Base-by-base conservation (phyloP, 2,329 filamentous ascomycete species). In the Aspergillus aculeatinus region DNA sequence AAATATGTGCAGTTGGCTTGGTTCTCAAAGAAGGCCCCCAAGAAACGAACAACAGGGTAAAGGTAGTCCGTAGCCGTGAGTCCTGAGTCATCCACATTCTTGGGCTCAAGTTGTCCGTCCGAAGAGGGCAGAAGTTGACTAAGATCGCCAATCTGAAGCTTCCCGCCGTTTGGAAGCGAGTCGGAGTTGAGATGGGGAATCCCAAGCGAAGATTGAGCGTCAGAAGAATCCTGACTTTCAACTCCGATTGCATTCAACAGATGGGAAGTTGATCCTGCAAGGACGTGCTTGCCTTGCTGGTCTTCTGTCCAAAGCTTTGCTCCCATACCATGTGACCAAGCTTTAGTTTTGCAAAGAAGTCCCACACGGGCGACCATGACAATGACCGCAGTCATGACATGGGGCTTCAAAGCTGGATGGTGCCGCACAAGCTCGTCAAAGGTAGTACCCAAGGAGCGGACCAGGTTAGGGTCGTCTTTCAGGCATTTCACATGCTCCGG, bases 391-490 rank as follows among this genome's bases (percentile, higher is more conserved):
- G 90, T 89, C 63, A 94, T 87, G 60, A 99, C 95, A 3, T 88
- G 84, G 10, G 85, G 84, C 66, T 93, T 91, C 49, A 99, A 79
- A 23, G 86, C 83, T 0, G 96, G 95, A 69, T 99, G 95, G 72
- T 99, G 95, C 47, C 95, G 88, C 55, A 94, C 90, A 60, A 99
- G 83, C 76, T 99, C 95, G 74, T 99, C 95, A 70, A 99, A 97
- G 47, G 88, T 90, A 27, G 85, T 85, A 11, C 95, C 95, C 53
- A 99, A 84, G 44, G 87, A 85, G 31, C 84, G 85, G 10, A 93
- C 85, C 60, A 96, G 82, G 39, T 89, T 87, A 5, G 84, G 80
- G 65, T 96, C 94, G 42, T 82, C 81, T 63, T 91, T 87, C 83
- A 99, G 87, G 64, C 89, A 89, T 67, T 90, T 91, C 60, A 99